Percentiles rank a stretch among this genome's conserved stretches.
These are phyloP conservation scores for Yarrowia porcina DNA, from an alignment of 805 yeast species.

Conservation along the genomic window DNA sequence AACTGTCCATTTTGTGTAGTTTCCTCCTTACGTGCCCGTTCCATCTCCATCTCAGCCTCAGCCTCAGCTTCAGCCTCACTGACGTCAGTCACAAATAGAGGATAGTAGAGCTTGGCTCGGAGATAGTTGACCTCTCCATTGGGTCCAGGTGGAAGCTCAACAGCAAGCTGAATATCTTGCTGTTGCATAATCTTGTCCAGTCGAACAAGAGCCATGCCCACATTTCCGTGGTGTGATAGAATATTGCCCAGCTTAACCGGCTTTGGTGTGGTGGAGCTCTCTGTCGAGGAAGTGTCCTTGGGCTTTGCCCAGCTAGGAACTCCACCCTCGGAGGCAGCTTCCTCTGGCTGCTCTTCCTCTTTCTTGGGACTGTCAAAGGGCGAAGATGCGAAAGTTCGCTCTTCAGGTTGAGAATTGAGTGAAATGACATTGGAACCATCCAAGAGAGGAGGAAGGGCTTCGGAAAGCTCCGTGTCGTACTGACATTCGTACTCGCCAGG, in stretches of 20 bases:
- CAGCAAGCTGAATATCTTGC: conserved; percentile 38
- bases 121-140: conserved; percentile 18
- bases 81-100: conserved; percentile 1
- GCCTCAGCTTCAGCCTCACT: not conserved
- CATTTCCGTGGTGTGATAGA: conserved; percentile 43
- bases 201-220: conserved; percentile 64
- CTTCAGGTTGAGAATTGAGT: not conserved
- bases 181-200: conserved; percentile 43
- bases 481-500: conserved; percentile 24
- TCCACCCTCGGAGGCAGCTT: conserved; percentile 48
- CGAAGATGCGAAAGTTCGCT: conserved; percentile 27
- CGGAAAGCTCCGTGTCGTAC: not conserved
- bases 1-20: not conserved
- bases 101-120: conserved; percentile 10
- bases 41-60: not conserved
- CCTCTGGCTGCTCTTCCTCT: not conserved
- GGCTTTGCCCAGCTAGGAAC: conserved; percentile 13
- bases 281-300: not conserved
- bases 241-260: conserved; percentile 36
- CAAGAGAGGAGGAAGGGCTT: not conserved
- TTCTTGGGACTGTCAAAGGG: conserved; percentile 29
- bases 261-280: conserved; percentile 43
- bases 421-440: conserved; percentile 10
- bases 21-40: not conserved
- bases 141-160: conserved; percentile 32